Conservation (phyloP, 2,329 filamentous ascomycete genomes). For the Aureobasidium sp. region DNA sequence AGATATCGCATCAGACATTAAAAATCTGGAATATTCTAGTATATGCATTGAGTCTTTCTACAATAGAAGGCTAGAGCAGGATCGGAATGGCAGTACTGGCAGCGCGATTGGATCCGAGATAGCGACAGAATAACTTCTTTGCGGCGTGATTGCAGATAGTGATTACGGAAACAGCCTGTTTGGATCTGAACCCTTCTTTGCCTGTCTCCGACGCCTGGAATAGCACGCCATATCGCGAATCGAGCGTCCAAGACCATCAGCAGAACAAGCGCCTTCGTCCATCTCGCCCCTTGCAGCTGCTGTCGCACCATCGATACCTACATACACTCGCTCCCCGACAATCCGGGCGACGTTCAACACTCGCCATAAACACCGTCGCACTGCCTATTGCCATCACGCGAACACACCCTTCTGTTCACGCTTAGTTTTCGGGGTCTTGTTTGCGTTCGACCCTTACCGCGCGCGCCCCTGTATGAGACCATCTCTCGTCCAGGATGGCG, state of each 20-base stretch:
- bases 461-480: background rate
- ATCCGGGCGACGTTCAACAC: background rate
- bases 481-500: conserved; percentile 4
- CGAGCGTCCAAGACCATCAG: background rate
- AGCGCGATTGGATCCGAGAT: background rate
- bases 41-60: background rate
- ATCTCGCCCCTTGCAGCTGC: conserved; percentile 6
- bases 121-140: background rate
- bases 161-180: conserved; percentile 3
- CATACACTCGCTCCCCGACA: conserved; percentile 6
- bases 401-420: background rate
- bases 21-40: background rate
- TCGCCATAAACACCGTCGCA: background rate
- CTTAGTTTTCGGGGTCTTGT: background rate
- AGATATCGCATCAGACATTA: background rate
- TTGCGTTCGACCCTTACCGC: background rate
- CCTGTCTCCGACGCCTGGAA: background rate
- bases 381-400: background rate
- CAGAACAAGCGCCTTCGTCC: background rate
- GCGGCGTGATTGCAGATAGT: background rate
- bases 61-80: no score
- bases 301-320: conserved; percentile 9
- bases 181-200: conserved; percentile 8
- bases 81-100: background rate
- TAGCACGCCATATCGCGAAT: conserved; percentile 12